phyloP scores from a whole-genome alignment of 1,284 basidiomycete genomes.

The Cutaneotrichosporon curvatum region DNA sequence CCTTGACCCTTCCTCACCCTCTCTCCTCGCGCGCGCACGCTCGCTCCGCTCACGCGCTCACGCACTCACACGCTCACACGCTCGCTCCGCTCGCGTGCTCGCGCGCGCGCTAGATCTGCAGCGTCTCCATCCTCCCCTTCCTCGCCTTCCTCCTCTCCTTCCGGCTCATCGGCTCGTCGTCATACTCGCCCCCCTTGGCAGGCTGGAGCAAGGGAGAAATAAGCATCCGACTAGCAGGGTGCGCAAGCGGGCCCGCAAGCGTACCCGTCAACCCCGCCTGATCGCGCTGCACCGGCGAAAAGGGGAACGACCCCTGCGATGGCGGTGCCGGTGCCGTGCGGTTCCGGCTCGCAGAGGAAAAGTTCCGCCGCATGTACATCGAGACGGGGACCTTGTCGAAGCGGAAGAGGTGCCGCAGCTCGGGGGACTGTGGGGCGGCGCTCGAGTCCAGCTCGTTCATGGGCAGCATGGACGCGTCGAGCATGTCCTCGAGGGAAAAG shows the following conservation, averaged over 20 bases:
- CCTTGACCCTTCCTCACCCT: not conserved
- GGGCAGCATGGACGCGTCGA: constrained; percentile 30
- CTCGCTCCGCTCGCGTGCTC: not conserved
- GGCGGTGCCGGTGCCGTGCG: constrained; percentile 12
- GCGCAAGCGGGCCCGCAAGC: constrained; percentile 11
- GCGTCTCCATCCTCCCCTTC: constrained; percentile 7
- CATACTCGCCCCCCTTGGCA: no score
- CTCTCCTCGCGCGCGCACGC: not conserved
- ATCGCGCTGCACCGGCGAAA: constrained; percentile 5
- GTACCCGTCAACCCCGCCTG: constrained; percentile 6
- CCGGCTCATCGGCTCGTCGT: constrained; percentile 14
- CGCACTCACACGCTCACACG: not conserved
- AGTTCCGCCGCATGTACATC: constrained; percentile 10
- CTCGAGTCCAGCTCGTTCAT: constrained; percentile 20
- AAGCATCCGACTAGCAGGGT: constrained; percentile 16
- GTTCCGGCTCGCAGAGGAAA: constrained; percentile 4
- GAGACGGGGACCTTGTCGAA: constrained; percentile 32
- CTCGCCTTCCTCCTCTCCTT: constrained; percentile 13
- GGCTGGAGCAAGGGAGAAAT: constrained; percentile 17
- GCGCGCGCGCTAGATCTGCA: constrained; percentile 10
- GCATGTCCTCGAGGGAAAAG: constrained; percentile 40
- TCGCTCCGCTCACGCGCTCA: not conserved
- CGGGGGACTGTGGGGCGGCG: constrained; percentile 8
- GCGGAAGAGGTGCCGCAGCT: constrained; percentile 31
- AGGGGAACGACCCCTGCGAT: constrained; percentile 6